Evolutionary conservation across 2,329 filamentous ascomycete species (phyloP).

Genomic region (Cladophialophora exuberans): DNA sequence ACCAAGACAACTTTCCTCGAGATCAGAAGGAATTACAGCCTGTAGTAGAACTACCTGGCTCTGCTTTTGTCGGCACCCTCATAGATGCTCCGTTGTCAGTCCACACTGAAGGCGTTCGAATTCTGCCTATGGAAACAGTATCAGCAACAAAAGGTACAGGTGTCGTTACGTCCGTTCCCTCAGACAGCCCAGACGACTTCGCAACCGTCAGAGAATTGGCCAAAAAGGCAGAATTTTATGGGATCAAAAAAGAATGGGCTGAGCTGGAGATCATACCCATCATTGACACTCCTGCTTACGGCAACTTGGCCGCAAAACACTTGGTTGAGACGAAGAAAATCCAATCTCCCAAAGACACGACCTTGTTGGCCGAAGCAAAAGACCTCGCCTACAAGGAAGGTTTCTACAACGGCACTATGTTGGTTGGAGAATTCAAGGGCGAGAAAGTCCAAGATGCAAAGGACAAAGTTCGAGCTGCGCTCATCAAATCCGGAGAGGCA

Average conservation of each 20-base stretch:
- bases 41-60: constrained; percentile 73
- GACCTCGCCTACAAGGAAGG: constrained; percentile 96
- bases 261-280: constrained; percentile 87
- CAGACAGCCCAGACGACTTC: constrained; percentile 93
- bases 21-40: constrained; percentile 75
- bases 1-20: constrained; percentile 48
- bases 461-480: constrained; percentile 75
- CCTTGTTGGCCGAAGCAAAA: constrained; percentile 89
- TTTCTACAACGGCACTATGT: constrained; percentile 92
- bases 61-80: constrained; percentile 82
- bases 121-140: constrained; percentile 94
- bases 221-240: constrained; percentile 96
- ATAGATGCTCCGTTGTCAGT: constrained; percentile 87
- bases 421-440: constrained; percentile 84
- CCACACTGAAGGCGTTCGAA: constrained; percentile 79
- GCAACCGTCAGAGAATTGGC: constrained; percentile 83
- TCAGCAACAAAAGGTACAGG: constrained; percentile 93
- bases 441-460: constrained; percentile 85
- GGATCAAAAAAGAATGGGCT: constrained; percentile 95
- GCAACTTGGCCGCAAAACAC: constrained; percentile 78
- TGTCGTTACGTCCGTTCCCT: constrained; percentile 93
- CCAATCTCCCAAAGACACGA: constrained; percentile 90
- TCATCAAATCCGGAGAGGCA: constrained; percentile 76
- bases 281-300: constrained; percentile 85
- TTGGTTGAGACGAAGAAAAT: constrained; percentile 95